Percentiles rank a stretch among this genome's conserved stretches.
Evolutionary conservation across 2,329 filamentous ascomycete genomes (phyloP).

Genomic region (Calycina marina): DNA sequence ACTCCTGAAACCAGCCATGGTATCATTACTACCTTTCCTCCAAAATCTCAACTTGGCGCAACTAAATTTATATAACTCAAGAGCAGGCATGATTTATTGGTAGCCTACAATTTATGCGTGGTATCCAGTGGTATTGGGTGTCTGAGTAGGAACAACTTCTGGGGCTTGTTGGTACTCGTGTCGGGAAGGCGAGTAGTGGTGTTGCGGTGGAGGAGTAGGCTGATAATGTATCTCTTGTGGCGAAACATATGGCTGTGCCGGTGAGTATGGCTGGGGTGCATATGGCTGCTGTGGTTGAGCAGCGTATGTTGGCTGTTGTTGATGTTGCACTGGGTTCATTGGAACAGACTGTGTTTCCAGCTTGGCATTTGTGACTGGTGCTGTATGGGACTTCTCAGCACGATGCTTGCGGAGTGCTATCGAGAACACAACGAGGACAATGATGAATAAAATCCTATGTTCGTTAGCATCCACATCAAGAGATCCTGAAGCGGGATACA

Average conservation of each 20-base stretch:
- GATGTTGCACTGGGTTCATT: not conserved
- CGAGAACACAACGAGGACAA: constrained; percentile 2
- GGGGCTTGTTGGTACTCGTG: not conserved
- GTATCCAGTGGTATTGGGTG: too few species aligned
- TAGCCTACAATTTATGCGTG: too few species aligned
- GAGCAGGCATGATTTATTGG: too few species aligned
- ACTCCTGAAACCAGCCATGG: too few species aligned
- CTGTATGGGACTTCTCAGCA: not conserved
- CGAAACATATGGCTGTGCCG: not conserved
- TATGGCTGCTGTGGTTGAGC: not conserved
- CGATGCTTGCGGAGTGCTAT: constrained; percentile 3
- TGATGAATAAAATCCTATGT: constrained; percentile 5
- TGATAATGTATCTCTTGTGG: not conserved
- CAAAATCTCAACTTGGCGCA: too few species aligned
- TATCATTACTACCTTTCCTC: too few species aligned
- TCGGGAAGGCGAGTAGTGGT: not conserved
- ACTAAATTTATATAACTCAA: too few species aligned
- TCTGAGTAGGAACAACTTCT: not conserved
- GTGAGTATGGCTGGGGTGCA: not conserved
- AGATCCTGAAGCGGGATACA: not conserved
- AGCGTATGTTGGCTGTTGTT: not conserved
- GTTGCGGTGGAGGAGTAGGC: not conserved
- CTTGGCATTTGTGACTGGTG: not conserved
- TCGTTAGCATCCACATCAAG: not conserved
- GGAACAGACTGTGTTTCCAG: not conserved